Conservation (phyloP, 257 asterid genomes). For the Salvia splendens region DNA sequence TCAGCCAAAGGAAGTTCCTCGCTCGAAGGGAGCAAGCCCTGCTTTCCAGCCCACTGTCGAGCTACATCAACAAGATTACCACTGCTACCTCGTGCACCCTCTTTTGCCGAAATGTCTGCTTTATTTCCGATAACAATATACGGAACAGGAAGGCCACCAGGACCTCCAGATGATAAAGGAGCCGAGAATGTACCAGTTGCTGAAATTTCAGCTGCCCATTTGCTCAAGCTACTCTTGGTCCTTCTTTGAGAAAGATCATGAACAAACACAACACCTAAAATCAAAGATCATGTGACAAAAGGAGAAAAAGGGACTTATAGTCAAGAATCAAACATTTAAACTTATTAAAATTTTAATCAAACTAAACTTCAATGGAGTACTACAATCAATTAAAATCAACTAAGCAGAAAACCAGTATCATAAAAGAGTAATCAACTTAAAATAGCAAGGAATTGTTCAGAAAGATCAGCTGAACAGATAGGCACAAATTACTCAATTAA, state of each 20-base stretch:
- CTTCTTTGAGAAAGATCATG: slow-evolving; percentile 97
- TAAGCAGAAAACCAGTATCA: not conserved
- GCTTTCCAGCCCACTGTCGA: slow-evolving; percentile 97
- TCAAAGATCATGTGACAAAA: slow-evolving; percentile 29
- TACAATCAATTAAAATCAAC: not conserved
- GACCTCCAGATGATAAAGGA: slow-evolving; percentile 89
- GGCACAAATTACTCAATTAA: not conserved
- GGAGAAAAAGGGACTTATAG: slow-evolving; percentile 22
- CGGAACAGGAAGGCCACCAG: slow-evolving; percentile 97
- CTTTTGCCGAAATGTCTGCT: slow-evolving; percentile 77
- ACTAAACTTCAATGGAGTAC: not conserved
- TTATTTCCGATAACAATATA: slow-evolving; percentile 88
- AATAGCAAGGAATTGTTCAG: not conserved
- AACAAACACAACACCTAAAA: slow-evolving; percentile 85
- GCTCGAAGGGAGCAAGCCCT: slow-evolving; percentile 84
- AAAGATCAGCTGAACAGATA: not conserved
- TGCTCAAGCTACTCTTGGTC: slow-evolving; percentile 83
- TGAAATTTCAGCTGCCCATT: slow-evolving; percentile 96
- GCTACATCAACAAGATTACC: slow-evolving; percentile 95
- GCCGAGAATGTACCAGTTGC: slow-evolving; percentile 91
- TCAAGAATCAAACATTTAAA: slow-evolving; percentile 22
- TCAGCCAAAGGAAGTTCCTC: slow-evolving; percentile 90
- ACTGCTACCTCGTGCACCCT: slow-evolving; percentile 78
- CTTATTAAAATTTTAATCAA: not conserved
- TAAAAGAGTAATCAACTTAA: not conserved